These are phyloP conservation scores for Ichthyophthirius multifiliis DNA, from an alignment of 169 alveolate genomes.

Conservation along the genomic window DNA sequence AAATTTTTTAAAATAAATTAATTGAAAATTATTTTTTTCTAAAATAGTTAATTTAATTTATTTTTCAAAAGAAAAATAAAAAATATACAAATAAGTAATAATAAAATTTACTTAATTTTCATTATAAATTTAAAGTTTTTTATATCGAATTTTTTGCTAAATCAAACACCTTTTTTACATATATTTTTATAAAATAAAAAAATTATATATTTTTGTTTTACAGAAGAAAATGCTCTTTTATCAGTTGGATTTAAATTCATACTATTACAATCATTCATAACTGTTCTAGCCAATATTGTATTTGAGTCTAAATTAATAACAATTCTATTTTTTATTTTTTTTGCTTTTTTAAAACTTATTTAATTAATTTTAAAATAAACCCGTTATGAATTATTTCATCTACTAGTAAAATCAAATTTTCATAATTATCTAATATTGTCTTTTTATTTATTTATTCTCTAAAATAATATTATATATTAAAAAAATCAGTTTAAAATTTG, in stretches of 20 bases:
- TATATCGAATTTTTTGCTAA: background rate
- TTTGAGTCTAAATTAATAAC: background rate
- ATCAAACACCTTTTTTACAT: background rate
- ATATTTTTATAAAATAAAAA: background rate
- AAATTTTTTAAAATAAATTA: too few species aligned
- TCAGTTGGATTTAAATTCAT: conserved; percentile 5
- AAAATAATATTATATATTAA: too few species aligned
- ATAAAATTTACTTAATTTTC: too few species aligned
- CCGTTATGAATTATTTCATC: conserved; percentile 5
- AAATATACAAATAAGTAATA: too few species aligned
- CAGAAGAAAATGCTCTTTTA: conserved; percentile 8
- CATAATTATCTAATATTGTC: background rate
- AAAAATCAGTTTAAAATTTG: too few species aligned
- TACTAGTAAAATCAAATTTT: background rate
- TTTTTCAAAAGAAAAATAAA: too few species aligned
- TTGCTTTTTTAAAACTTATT: too few species aligned
- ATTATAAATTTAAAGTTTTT: too few species aligned
- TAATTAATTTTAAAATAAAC: background rate
- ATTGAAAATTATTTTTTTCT: too few species aligned
- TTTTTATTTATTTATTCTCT: background rate
- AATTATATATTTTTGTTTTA: background rate
- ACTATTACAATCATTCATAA: background rate
- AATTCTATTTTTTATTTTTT: background rate
- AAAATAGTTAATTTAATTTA: too few species aligned
- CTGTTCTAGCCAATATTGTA: background rate